phyloP scores from a whole-genome alignment of 2,329 filamentous ascomycete species.

The Cryphonectria radicalis region DNA sequence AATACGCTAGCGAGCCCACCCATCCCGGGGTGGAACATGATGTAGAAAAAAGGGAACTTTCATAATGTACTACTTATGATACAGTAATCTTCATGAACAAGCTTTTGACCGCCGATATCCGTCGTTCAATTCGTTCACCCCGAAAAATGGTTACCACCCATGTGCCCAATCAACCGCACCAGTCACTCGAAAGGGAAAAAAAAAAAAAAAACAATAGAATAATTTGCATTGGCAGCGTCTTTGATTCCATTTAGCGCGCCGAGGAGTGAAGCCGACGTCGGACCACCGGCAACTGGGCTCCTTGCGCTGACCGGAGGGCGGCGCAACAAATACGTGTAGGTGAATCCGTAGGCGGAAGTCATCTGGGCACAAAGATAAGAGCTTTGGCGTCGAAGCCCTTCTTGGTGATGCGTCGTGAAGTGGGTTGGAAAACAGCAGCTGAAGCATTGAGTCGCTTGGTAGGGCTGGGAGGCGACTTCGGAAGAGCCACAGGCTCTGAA shows the following conservation, averaged over 20 bases:
- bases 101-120: conserved; percentile 21
- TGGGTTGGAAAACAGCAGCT: conserved; percentile 17
- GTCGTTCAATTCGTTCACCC: conserved; percentile 21
- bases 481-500: conserved; percentile 4
- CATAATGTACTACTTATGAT: conserved; percentile 28
- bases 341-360: conserved; percentile 11
- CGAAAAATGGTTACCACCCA: conserved; percentile 24
- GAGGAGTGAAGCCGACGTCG: neutral
- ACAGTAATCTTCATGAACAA: conserved; percentile 26
- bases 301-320: neutral
- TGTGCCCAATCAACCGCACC: conserved; percentile 24
- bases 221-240: conserved; percentile 13
- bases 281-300: neutral
- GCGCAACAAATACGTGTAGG: conserved; percentile 9
- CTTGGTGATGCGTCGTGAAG: conserved; percentile 1
- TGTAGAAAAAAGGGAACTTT: conserved; percentile 6
- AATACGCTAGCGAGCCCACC: neutral
- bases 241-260: conserved; percentile 17
- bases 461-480: neutral
- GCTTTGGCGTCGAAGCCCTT: conserved; percentile 16
- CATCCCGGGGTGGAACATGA: neutral
- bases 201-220: conserved; percentile 3
- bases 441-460: conserved; percentile 17
- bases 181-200: conserved; percentile 19
- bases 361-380: conserved; percentile 18